Percentiles rank a stretch among this genome's conserved stretches.
Evolutionary conservation across 2,329 filamentous ascomycete species (phyloP).

Genomic region (Neocatenulostroma microsporum): DNA sequence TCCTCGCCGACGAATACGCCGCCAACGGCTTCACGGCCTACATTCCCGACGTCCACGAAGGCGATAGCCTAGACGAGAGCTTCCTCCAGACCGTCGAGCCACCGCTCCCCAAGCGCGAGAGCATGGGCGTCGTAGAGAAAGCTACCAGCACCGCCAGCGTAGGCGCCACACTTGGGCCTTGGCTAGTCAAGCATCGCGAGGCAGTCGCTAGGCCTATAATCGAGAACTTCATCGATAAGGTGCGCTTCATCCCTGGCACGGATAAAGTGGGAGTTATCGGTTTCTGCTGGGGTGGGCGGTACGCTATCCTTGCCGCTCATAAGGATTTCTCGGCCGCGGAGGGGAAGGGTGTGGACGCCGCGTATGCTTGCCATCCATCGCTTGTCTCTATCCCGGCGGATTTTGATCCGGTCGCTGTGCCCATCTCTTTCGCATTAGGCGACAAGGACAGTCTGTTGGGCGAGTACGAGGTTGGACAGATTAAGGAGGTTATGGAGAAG

Average conservation of each 20-base stretch:
- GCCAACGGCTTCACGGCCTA: conserved; percentile 40
- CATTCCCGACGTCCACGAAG: conserved; percentile 38
- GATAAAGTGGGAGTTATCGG: conserved; percentile 41
- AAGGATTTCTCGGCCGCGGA: conserved; percentile 17
- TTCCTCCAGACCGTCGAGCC: conserved; percentile 39
- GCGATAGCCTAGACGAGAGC: conserved; percentile 33
- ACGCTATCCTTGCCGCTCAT: conserved; percentile 31
- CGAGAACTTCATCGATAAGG: conserved; percentile 35
- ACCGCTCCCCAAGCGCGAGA: conserved; percentile 32
- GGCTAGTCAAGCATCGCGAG: conserved; percentile 39
- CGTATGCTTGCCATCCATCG: conserved; percentile 36
- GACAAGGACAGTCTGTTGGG: conserved; percentile 37
- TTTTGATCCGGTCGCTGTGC: conserved; percentile 34
- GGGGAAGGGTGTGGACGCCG: conserved; percentile 34
- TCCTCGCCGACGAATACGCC: conserved; percentile 44
- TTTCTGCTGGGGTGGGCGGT: conserved; percentile 43
- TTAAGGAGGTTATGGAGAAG: conserved; percentile 34
- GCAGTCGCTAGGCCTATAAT: conserved; percentile 36
- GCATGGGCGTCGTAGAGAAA: conserved; percentile 32
- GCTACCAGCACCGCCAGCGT: conserved; percentile 35
- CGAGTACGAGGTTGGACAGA: conserved; percentile 32
- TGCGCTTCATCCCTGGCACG: conserved; percentile 34
- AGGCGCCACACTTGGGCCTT: conserved; percentile 36
- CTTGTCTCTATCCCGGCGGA: conserved; percentile 37
- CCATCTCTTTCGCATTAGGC: conserved; percentile 36